A percentile compares a stretch with the other conserved stretches of the same genome.
Conservation (phyloP, 345 rosid species). For the Raphanus raphanistrum region DNA sequence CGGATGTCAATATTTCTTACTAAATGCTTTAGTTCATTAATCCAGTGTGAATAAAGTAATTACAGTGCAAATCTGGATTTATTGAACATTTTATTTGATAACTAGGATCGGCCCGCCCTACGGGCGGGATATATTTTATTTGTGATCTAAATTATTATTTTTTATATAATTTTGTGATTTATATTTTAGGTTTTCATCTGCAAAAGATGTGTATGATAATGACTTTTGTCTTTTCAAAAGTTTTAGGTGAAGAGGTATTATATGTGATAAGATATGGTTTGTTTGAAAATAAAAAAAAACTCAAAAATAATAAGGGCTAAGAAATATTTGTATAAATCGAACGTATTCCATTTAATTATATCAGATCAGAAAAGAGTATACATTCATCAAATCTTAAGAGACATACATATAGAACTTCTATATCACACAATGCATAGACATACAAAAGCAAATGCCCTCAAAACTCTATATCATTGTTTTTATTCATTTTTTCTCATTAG, state of each 20-base stretch:
- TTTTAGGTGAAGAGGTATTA: too few relatives aligned
- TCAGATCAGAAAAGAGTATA: not conserved
- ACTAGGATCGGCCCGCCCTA: not conserved
- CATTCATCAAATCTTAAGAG: not conserved
- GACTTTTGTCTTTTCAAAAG: too few relatives aligned
- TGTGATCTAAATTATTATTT: too few relatives aligned
- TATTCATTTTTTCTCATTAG: not conserved
- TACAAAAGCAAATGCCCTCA: not conserved
- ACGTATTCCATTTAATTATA: not conserved
- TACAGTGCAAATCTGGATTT: not conserved
- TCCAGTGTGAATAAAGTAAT: not conserved
- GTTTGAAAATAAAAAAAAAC: not conserved
- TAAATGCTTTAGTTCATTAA: not conserved
- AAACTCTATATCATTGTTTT: not conserved
- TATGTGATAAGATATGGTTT: too few relatives aligned
- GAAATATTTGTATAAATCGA: not conserved
- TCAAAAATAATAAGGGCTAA: not conserved
- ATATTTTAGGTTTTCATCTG: too few relatives aligned
- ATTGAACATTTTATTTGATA: not conserved
- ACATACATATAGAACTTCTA: not conserved
- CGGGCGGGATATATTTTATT: too few relatives aligned
- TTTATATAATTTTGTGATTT: too few relatives aligned
- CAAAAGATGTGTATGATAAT: too few relatives aligned
- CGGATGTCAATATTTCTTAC: not conserved
- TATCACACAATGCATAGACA: not conserved